phyloP scores from a whole-genome alignment of 2,329 filamentous ascomycete species.

The Chalaropsis thielavioides region DNA sequence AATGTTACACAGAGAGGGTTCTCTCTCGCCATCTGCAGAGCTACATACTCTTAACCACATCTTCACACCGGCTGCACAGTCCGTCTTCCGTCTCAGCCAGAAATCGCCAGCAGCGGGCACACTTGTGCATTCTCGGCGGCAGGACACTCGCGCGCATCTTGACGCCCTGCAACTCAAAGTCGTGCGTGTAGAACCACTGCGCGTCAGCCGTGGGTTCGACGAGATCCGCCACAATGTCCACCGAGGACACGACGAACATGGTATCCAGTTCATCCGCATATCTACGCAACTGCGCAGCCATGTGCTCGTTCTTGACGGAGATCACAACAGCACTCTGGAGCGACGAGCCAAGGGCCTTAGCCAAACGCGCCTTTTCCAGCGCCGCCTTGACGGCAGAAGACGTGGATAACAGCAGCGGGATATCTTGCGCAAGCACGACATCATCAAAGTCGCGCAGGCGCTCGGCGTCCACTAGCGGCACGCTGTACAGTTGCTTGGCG shows the following conservation, averaged over 20 bases:
- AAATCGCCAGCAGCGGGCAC: constrained; percentile 79
- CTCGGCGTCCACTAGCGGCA: constrained; percentile 29
- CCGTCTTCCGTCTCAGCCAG: constrained; percentile 49
- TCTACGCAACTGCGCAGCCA: constrained; percentile 28
- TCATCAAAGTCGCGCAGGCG: constrained; percentile 27
- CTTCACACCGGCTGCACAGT: constrained; percentile 61
- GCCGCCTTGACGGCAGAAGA: constrained; percentile 57
- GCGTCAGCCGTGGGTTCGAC: constrained; percentile 20
- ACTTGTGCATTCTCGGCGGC: constrained; percentile 50
- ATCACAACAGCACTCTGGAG: constrained; percentile 55
- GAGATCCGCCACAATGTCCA: constrained; percentile 32
- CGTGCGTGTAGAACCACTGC: constrained; percentile 30
- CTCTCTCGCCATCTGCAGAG: neutral
- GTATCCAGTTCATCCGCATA: constrained; percentile 38
- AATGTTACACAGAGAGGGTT: constrained; percentile 2
- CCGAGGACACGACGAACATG: constrained; percentile 56
- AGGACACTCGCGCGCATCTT: constrained; percentile 31
- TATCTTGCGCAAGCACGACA: constrained; percentile 20
- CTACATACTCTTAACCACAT: constrained; percentile 34
- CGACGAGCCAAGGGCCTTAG: constrained; percentile 64
- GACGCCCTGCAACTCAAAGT: constrained; percentile 29
- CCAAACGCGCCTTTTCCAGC: constrained; percentile 56
- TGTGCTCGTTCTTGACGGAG: constrained; percentile 34
- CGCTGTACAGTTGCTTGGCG: constrained; percentile 33
- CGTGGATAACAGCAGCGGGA: constrained; percentile 37